These are phyloP conservation scores for Aspergillus avenaceus DNA, from an alignment of 495 filamentous ascomycete genomes.

Conservation along the genomic window DNA sequence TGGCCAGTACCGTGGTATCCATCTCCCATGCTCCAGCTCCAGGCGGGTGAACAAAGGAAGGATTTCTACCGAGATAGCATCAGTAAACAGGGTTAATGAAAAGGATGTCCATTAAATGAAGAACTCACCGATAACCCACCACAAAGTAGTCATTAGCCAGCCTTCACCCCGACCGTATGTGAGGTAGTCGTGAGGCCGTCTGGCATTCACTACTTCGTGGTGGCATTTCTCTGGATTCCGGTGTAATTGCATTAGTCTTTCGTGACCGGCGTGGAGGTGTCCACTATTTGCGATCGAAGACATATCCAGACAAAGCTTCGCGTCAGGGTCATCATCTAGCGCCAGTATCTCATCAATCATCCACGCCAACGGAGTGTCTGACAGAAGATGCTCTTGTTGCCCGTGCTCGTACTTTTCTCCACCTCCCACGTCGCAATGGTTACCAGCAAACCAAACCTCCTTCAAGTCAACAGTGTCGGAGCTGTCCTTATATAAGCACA, in stretches of 20 bases:
- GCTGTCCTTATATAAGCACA: slow-evolving; percentile 52
- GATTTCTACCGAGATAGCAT: slow-evolving; percentile 18
- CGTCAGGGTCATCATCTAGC: too few species aligned
- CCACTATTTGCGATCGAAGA: background rate
- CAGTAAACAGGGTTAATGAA: too few species aligned
- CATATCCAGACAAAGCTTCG: slow-evolving; percentile 13
- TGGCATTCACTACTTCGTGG: slow-evolving; percentile 4
- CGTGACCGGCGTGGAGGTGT: slow-evolving; percentile 4
- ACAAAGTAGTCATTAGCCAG: slow-evolving; percentile 4
- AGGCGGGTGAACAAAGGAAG: slow-evolving; percentile 33
- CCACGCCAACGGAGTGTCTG: slow-evolving; percentile 36
- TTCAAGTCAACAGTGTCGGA: slow-evolving; percentile 56
- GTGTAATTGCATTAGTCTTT: slow-evolving; percentile 3
- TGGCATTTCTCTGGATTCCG: background rate
- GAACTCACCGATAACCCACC: slow-evolving; percentile 17
- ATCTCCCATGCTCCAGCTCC: slow-evolving; percentile 24
- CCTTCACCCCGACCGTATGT: slow-evolving; percentile 8
- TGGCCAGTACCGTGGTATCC: slow-evolving; percentile 17
- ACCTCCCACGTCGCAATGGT: slow-evolving; percentile 70
- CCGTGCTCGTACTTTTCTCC: slow-evolving; percentile 54
- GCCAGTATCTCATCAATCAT: slow-evolving; percentile 40
- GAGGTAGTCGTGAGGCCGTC: slow-evolving; percentile 16
- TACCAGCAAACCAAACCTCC: slow-evolving; percentile 71
- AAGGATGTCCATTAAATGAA: too few species aligned
- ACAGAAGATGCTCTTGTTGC: slow-evolving; percentile 19